Evolutionary conservation across 2,329 filamentous ascomycete species (phyloP).

Genomic region (Moelleriella libera): DNA sequence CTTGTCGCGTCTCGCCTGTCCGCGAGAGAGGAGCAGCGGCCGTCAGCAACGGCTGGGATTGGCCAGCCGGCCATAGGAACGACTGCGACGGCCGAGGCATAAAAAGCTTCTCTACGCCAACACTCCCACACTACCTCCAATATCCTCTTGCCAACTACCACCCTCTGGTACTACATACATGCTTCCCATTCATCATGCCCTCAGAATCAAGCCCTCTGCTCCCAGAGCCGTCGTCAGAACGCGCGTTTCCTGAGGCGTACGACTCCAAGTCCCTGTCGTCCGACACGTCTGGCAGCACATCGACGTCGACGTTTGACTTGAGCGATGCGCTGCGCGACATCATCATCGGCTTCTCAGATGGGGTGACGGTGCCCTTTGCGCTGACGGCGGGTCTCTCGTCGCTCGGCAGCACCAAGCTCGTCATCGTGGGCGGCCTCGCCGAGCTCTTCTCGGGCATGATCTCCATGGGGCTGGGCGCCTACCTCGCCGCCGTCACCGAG

Average conservation of each 20-base stretch:
- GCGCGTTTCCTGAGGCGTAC: slow-evolving; percentile 6
- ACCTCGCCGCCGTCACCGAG: slow-evolving; percentile 51
- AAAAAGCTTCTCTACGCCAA: too few species aligned
- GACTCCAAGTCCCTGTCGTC: slow-evolving; percentile 11
- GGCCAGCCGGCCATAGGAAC: too few species aligned
- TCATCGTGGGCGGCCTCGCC: slow-evolving; percentile 59
- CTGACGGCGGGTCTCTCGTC: slow-evolving; percentile 59
- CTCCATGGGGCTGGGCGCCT: slow-evolving; percentile 65
- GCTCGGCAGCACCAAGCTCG: slow-evolving; percentile 49
- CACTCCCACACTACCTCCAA: too few species aligned
- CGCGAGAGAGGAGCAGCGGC: too few species aligned
- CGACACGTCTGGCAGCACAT: slow-evolving; percentile 5
- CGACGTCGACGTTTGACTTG: slow-evolving; percentile 16
- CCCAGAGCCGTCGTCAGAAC: slow-evolving; percentile 15
- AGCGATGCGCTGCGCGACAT: slow-evolving; percentile 42
- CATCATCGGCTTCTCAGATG: slow-evolving; percentile 66
- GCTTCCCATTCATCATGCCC: not conserved
- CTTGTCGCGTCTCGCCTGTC: too few species aligned
- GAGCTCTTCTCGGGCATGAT: slow-evolving; percentile 66
- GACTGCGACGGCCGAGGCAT: too few species aligned
- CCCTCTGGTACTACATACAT: not conserved
- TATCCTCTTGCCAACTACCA: not conserved
- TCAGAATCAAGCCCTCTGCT: slow-evolving; percentile 19
- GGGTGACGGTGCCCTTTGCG: slow-evolving; percentile 67
- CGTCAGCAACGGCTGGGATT: too few species aligned